Percentiles rank a stretch among this genome's conserved stretches.
Conservation (phyloP, 140 eudicot species). For the Ambrosia hybrid region DNA sequence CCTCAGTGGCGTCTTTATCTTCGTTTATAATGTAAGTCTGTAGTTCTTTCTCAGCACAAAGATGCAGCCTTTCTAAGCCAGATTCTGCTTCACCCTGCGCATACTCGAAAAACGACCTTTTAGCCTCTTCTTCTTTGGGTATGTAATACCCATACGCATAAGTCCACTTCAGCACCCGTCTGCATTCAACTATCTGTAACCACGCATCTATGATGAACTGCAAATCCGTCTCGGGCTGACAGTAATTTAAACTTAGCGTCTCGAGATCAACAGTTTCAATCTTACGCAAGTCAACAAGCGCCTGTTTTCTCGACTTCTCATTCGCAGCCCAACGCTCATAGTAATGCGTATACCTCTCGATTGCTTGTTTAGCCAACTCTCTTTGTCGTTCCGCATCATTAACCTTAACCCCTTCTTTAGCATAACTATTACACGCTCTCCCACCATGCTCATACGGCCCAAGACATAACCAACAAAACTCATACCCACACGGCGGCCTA, state of each 20-base stretch:
- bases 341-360: constrained; percentile 83
- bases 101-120: constrained; percentile 65
- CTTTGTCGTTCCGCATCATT: constrained; percentile 58
- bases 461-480: constrained; percentile 90
- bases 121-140: constrained; percentile 54
- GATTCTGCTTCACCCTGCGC: constrained; percentile 85
- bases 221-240: constrained; percentile 62
- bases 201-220: constrained; percentile 77
- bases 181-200: constrained; percentile 91
- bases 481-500: constrained; percentile 62
- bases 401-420: constrained; percentile 48
- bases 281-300: constrained; percentile 54
- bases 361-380: constrained; percentile 65
- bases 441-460: constrained; percentile 59
- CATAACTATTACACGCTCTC: constrained; percentile 66
- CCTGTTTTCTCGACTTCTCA: constrained; percentile 75
- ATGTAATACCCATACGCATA: constrained; percentile 85
- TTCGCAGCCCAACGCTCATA: constrained; percentile 94
- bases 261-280: constrained; percentile 53
- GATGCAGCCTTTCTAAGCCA: constrained; percentile 76
- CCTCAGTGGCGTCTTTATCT: constrained; percentile 33
- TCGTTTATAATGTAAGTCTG: constrained; percentile 36
- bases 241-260: constrained; percentile 49
- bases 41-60: constrained; percentile 72
- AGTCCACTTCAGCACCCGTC: constrained; percentile 89